phyloP scores from a whole-genome alignment of 2,329 filamentous ascomycete genomes.

The Periconia macrospinosa region DNA sequence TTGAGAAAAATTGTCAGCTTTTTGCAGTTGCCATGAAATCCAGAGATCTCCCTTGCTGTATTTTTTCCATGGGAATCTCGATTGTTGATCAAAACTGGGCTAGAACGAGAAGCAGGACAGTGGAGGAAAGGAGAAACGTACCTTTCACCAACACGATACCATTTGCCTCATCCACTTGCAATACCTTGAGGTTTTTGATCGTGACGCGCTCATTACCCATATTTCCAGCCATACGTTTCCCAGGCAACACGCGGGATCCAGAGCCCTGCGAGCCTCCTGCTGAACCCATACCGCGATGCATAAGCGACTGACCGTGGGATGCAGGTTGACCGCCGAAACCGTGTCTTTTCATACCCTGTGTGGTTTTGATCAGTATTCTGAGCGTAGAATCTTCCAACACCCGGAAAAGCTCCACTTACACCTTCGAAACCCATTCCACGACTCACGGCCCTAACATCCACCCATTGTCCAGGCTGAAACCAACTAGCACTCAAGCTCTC shows the following conservation, averaged over 20 bases:
- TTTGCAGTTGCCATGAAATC: not conserved
- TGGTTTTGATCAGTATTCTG: not conserved
- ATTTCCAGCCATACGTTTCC: constrained; percentile 96
- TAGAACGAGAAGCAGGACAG: too few species aligned
- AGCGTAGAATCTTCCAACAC: not conserved
- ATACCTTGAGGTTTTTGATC: constrained; percentile 84
- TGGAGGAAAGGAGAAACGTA: constrained; percentile 31
- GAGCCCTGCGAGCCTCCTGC: constrained; percentile 86
- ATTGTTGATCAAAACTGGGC: not conserved
- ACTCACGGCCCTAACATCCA: constrained; percentile 78
- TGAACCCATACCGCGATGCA: constrained; percentile 90
- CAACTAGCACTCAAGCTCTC: constrained; percentile 79
- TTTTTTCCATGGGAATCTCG: not conserved
- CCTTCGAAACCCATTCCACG: constrained; percentile 93
- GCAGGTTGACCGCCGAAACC: constrained; percentile 87
- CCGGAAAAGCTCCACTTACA: constrained; percentile 44
- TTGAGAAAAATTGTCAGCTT: not conserved
- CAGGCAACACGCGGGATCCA: constrained; percentile 88
- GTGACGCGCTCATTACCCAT: constrained; percentile 93
- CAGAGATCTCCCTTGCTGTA: not conserved
- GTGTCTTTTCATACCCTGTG: constrained; percentile 87
- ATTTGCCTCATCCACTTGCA: constrained; percentile 84
- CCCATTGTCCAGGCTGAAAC: constrained; percentile 87
- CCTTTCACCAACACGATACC: constrained; percentile 89
- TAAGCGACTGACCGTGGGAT: constrained; percentile 93